Evolutionary conservation across 257 asterid genomes (phyloP), one percentile per base, ranked within the genome.

Genomic region (Nicotiana paniculata): DNA sequence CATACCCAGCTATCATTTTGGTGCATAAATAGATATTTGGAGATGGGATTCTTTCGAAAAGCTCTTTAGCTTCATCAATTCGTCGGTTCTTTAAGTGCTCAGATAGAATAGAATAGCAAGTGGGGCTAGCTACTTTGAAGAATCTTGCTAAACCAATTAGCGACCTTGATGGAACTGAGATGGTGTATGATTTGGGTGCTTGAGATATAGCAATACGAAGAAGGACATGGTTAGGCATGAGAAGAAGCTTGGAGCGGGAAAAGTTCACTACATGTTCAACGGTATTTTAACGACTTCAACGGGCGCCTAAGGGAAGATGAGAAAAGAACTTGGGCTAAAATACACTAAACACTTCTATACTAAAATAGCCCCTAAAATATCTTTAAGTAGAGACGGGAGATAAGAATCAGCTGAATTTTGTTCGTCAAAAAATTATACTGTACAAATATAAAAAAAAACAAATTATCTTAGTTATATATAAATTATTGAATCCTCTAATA

Each of bases 21-120:
- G 99, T 92, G 86, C 88, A 83, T 39, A 87, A 81, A 83, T 88
- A 89, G 4, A 95, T 91, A 64, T 90, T 86, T 12, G 89, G 92
- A 54, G 80, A 84, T 59, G 85, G 88, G 68, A 57, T 84, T 83
- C 77, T 81, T 4, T 85, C 64, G 18, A 87, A 87, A 85, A 84
- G 28, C n/a, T 48, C 65, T 32, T 83, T 87, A 65, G 89, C 90
- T 81, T 82, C 86, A 76, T 87, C 85, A 15, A 86, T 63, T 68
- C 83, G 81, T 17, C 63, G 88, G 85, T 87, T 88, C 86, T 77
- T 85, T 64, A 89, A 76, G 69, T 85, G 87, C 5, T 86, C 77
- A 81, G 84, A 65, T 28, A 88, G 53, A 77, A 84, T 48, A 24
- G 90, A 85, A 75, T 72, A 83, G 82, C 46, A 33, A 76, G 81